These are phyloP conservation scores for Phalaenopsis equestris DNA, from an alignment of 106 monocot genomes.

Conservation along the genomic window DNA sequence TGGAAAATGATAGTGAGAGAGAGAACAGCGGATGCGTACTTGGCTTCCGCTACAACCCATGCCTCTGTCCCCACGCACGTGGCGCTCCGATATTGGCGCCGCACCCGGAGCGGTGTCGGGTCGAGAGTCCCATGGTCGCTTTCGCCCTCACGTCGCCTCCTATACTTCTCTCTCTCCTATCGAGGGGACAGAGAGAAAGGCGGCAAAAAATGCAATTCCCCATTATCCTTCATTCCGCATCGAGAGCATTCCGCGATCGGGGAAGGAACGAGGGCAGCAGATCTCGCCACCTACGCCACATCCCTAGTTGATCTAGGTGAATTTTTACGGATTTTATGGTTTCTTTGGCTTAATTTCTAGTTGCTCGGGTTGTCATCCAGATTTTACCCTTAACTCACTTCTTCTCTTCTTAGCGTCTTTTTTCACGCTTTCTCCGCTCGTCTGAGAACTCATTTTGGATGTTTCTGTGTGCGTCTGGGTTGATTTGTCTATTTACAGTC, in stretches of 20 bases:
- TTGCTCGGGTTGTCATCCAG: not conserved
- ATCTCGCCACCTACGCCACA: not conserved
- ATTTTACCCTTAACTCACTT: not conserved
- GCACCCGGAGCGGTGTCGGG: constrained; percentile 1
- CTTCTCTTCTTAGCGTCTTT: not conserved
- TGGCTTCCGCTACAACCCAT: not conserved
- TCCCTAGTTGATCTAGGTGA: not conserved
- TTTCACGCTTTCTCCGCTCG: not conserved
- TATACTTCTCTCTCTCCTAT: not conserved
- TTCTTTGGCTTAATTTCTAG: not conserved
- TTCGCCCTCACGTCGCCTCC: not conserved
- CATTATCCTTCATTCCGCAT: not conserved
- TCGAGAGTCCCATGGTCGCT: constrained; percentile 2
- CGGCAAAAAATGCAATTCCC: constrained; percentile 1
- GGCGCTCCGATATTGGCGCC: constrained; percentile 8
- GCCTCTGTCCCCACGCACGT: constrained; percentile 3
- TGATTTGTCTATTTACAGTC: not conserved
- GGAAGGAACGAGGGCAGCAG: not conserved
- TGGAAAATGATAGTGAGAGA: not conserved
- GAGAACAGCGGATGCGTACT: not conserved
- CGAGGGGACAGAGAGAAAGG: not conserved
- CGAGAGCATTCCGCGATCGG: not conserved
- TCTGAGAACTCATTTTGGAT: not conserved
- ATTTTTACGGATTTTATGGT: not conserved
- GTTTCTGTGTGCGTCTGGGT: not conserved